phyloP scores from a whole-genome alignment of 352 stramenopile genomes.

The Phytophthora colocasiae region DNA sequence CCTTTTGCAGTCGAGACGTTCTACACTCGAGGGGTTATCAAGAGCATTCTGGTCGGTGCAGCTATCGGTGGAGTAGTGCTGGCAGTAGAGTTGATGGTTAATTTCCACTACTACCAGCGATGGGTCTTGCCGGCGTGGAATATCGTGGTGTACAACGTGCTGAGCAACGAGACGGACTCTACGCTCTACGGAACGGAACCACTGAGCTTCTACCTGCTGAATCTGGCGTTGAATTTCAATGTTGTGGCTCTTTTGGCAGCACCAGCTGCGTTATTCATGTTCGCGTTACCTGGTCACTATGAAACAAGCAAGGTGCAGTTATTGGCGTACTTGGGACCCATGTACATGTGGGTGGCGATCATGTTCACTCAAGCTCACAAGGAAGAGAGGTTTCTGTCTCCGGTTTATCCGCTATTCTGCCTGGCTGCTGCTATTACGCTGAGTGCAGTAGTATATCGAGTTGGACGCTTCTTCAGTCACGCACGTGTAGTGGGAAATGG shows the following conservation, averaged over 20 bases:
- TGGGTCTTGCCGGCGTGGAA: constrained; percentile 91
- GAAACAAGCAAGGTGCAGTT: constrained; percentile 39
- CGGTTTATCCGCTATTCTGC: constrained; percentile 94
- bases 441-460: constrained; percentile 50
- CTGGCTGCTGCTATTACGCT: constrained; percentile 81
- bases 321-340: constrained; percentile 58
- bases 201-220: constrained; percentile 95
- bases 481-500: constrained; percentile 23
- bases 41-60: constrained; percentile 54
- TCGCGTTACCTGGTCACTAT: constrained; percentile 48
- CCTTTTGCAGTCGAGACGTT: constrained; percentile 91
- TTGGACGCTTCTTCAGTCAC: constrained; percentile 41
- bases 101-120: constrained; percentile 86
- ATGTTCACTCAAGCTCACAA: constrained; percentile 97
- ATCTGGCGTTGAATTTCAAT: constrained; percentile 97
- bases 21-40: constrained; percentile 53
- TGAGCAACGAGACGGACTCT: constrained; percentile 91
- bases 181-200: constrained; percentile 98
- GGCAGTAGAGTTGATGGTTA: constrained; percentile 76
- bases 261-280: constrained; percentile 40
- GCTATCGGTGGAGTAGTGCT: constrained; percentile 79
- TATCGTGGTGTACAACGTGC: constrained; percentile 97
- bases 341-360: constrained; percentile 93
- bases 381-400: constrained; percentile 98
- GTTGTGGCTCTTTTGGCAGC: constrained; percentile 81